Evolutionary conservation across 805 yeast genomes (phyloP), one percentile per base, ranked within the genome.

Genomic region (Zygotorulaspora chibaensis): DNA sequence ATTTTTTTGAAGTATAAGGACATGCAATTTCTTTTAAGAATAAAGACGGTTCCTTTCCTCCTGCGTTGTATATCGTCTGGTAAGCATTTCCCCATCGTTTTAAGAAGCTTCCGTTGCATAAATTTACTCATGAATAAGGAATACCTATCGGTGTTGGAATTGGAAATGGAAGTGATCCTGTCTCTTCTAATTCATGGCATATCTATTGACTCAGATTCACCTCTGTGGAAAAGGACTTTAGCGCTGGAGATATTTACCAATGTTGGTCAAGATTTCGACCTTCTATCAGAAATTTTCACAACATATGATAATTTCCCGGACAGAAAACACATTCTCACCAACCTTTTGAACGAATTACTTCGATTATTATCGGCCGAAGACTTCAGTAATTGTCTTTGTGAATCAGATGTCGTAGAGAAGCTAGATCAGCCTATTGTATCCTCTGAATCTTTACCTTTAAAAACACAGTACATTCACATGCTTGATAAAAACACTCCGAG

Each of bases 401-500:
- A 61, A 23, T 57, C 66, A 6, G 61, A 58, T 11, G 59, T 63
- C 1, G 68, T 75, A 8, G 67, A 53, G 28, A 52, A 47, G 33
- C 47, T 58, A 38, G 63, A 61, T 20, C 39, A 51, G 41, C 57
- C 65, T 3, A 59, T 70, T 0, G 65, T 82, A 25, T 72, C 81
- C 0, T 59, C 63, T 12, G 63, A 68, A 3, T 62, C 61, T 9
- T 76, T 86, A 0, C 58, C 70, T 2, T 64, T 76, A 38, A 77
- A 80, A 53, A 71, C 82, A 0, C 68, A 80, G 11, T 75, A 80
- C 46, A 70, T 90, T 26, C 96, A 91, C 45, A 76, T 83, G 43
- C 71, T 93, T 18, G 98, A 91, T 59, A 89, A 89, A 57, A 55
- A 69, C 0, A 95, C 86, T 23, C 82, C 96, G 0, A 96, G 96